Evolutionary conservation across 2,329 filamentous ascomycete species (phyloP).

Genomic region (Dactylellina leptospora): DNA sequence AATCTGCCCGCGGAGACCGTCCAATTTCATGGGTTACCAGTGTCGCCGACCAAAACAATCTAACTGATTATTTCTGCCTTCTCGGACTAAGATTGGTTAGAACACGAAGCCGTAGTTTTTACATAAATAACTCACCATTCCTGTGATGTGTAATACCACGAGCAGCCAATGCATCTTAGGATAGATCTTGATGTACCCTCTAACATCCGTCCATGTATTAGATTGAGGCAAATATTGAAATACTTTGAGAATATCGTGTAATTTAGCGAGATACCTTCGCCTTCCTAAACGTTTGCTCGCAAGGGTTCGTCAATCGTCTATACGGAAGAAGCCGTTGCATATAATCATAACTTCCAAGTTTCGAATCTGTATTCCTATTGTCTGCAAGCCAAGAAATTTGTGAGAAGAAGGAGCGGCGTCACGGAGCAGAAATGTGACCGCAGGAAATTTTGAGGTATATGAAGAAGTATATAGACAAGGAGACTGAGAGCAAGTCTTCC

Average conservation of each 20-base stretch:
- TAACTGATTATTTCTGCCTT: too few relatives aligned
- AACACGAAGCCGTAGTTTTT: too few relatives aligned
- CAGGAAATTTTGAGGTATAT: background rate
- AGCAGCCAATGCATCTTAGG: too few relatives aligned
- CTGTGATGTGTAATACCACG: too few relatives aligned
- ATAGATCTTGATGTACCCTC: background rate
- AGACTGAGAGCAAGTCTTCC: background rate
- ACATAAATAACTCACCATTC: too few relatives aligned
- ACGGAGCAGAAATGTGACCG: too few relatives aligned
- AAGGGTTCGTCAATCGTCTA: background rate
- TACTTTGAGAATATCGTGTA: background rate
- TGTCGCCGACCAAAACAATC: background rate
- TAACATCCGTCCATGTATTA: too few relatives aligned
- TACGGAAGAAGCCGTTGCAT: background rate
- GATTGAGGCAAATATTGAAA: too few relatives aligned
- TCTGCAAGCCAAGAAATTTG: conserved; percentile 7
- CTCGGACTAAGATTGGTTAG: too few relatives aligned
- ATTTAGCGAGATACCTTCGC: background rate
- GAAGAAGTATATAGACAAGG: background rate
- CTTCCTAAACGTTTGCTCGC: background rate
- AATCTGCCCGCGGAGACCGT: background rate
- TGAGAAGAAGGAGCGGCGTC: background rate
- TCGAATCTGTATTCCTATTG: background rate
- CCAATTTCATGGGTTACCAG: background rate
- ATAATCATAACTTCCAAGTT: background rate